Percentiles rank a stretch among this genome's conserved stretches.
Conservation (phyloP, 441 rosid genomes). For the Mallotus repandus region DNA sequence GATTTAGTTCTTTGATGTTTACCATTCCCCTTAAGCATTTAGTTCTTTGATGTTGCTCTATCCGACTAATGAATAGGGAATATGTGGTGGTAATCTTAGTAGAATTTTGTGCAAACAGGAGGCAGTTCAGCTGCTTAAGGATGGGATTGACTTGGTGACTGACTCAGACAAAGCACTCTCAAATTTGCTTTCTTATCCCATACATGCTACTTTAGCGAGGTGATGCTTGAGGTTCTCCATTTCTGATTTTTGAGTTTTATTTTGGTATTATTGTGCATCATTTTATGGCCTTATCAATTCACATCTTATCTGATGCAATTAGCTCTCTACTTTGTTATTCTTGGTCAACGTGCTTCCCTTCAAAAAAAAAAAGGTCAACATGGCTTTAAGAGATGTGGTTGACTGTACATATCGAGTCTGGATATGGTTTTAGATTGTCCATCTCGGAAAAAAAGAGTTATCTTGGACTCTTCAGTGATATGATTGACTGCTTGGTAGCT, state of each 20-base stretch:
- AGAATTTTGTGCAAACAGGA: conserved; percentile 51
- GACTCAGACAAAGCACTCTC: conserved; percentile 78
- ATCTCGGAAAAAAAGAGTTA: neutral
- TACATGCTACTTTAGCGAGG: conserved; percentile 66
- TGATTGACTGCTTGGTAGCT: neutral
- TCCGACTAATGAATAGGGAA: neutral
- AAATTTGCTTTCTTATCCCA: conserved; percentile 82
- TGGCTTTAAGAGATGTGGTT: neutral
- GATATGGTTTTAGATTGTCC: neutral
- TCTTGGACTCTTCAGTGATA: neutral
- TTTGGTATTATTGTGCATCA: neutral
- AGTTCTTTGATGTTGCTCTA: neutral
- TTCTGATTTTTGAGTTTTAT: conserved; percentile 2
- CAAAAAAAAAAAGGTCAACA: neutral
- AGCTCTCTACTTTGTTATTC: neutral
- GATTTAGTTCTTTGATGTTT: neutral
- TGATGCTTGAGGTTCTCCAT: conserved; percentile 24
- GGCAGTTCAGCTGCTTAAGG: conserved; percentile 81
- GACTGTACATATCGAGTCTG: neutral
- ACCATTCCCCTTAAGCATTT: neutral
- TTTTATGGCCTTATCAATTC: neutral
- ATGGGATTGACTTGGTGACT: conserved; percentile 89
- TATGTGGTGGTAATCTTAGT: neutral
- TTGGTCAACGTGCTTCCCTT: neutral
- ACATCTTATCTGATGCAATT: neutral